Evolutionary conservation across 192 early-diverging fungal genomes (phyloP), one percentile per base, ranked within the genome.

Genomic region (Helicostylum pulchrum): DNA sequence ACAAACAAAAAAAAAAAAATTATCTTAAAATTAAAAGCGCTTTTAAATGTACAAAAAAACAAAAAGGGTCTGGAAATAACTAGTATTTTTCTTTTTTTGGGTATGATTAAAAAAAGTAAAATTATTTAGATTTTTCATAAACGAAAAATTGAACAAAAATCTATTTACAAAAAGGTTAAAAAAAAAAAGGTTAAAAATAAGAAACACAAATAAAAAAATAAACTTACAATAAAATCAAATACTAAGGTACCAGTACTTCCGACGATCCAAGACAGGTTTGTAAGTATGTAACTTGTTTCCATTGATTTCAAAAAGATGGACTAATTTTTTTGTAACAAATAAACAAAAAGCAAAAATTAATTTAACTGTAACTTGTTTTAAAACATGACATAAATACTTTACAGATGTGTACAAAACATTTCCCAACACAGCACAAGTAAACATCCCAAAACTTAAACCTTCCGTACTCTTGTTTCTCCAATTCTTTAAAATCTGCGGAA

Each of bases 401-500:
- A 80, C 82, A 62, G 62, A 71, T 32, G 56, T 75, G 58, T 73
- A 89, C 7, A 83, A 71, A 11, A 86, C 57, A 69, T 94, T 94
- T 11, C 93, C 93, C 62, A 93, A 55, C 32, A 91, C 86, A 19
- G 85, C 83, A 74, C 89, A 91, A n/a, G 84, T 62, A 77, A 94
- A 94, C 91, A 94, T 92, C 47, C 77, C 81, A 4, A 89, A 62
- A n/a, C 87, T 87, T 46, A 94, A 78, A 2, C 93, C 93, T 66
- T 92, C 91, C 15, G 85, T 88, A 10, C 82, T 85, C 71, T 86
- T 82, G 44, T 81, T 79, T 30, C 75, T 72, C 69, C 78, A 85
- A 76, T 94, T 94, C 80, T 88, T 85, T 53, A 88, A 79, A 32
- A 94, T 91, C 65, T 94, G 93, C 4, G 93, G 93, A 44, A 93